Percentiles rank a stretch among this genome's conserved stretches.
phyloP scores from a whole-genome alignment of 495 filamentous ascomycete species.

The Hypoxylon fragiforme region DNA sequence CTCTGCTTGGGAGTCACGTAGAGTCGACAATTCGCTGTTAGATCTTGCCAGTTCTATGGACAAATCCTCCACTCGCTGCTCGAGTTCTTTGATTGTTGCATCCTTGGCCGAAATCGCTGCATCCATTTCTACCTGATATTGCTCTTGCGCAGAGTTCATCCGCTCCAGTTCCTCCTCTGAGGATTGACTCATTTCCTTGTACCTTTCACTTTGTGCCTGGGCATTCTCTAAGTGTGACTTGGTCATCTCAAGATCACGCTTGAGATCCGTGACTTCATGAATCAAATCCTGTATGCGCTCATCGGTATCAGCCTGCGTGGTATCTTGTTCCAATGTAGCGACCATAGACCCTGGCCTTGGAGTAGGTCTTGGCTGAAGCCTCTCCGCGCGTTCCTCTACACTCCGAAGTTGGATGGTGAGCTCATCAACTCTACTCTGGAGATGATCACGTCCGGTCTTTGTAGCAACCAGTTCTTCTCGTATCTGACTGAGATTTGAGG shows the following conservation, averaged over 20 bases:
- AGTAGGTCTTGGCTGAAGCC: constrained; percentile 74
- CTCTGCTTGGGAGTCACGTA: constrained; percentile 78
- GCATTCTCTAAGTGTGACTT: constrained; percentile 76
- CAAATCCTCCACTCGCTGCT: constrained; percentile 80
- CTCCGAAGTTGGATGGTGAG: constrained; percentile 82
- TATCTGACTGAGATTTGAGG: constrained; percentile 70
- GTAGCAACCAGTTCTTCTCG: constrained; percentile 81
- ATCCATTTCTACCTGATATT: constrained; percentile 84
- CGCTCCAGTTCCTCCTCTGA: constrained; percentile 87
- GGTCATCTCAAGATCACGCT: constrained; percentile 75
- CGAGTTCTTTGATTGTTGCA: constrained; percentile 71
- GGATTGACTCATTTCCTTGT: constrained; percentile 82
- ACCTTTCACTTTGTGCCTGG: constrained; percentile 79
- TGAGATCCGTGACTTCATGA: constrained; percentile 80
- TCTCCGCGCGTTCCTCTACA: constrained; percentile 80
- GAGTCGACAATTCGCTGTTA: constrained; percentile 74
- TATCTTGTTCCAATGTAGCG: constrained; percentile 47
- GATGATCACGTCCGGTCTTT: constrained; percentile 83
- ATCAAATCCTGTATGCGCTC: constrained; percentile 82
- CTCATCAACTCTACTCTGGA: constrained; percentile 85
- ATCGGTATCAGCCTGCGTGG: constrained; percentile 52
- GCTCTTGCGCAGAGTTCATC: constrained; percentile 78
- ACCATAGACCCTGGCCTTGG: constrained; percentile 52
- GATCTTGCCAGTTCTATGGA: constrained; percentile 75
- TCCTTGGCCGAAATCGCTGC: constrained; percentile 71